These are phyloP conservation scores for Gliomastix tumulicola DNA, from an alignment of 2,329 filamentous ascomycete genomes.

Conservation along the genomic window DNA sequence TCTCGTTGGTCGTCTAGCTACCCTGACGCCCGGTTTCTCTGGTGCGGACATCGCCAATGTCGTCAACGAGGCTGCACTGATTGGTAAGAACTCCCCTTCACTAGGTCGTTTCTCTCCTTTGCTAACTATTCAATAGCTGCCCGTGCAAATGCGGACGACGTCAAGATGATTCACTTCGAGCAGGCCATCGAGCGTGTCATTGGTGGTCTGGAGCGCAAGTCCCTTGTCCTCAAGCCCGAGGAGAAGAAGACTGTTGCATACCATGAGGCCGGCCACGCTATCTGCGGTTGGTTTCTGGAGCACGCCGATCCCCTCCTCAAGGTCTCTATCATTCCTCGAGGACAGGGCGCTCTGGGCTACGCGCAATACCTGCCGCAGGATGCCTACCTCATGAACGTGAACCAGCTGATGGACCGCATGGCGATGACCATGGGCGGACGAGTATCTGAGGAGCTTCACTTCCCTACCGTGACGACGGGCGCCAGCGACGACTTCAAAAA, in stretches of 20 bases:
- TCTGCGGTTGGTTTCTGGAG: conserved; percentile 97
- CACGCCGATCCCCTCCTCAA: conserved; percentile 96
- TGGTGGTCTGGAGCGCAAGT: conserved; percentile 95
- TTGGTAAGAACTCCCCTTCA: conserved; percentile 55
- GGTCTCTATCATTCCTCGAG: conserved; percentile 96
- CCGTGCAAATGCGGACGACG: conserved; percentile 69
- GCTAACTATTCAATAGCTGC: conserved; percentile 55
- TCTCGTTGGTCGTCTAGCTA: conserved; percentile 80
- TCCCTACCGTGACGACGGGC: conserved; percentile 90
- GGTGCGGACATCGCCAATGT: conserved; percentile 98
- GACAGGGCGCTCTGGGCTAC: conserved; percentile 88
- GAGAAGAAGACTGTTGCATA: conserved; percentile 97
- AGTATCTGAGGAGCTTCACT: conserved; percentile 93
- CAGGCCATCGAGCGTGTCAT: conserved; percentile 96
- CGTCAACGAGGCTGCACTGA: conserved; percentile 93
- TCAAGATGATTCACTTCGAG: conserved; percentile 89
- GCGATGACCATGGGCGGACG: conserved; percentile 97
- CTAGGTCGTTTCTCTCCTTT: neutral
- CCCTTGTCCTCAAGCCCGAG: conserved; percentile 81
- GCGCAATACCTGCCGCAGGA: conserved; percentile 95
- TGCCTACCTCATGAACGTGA: conserved; percentile 90
- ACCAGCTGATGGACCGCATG: conserved; percentile 98
- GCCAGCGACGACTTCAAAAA: conserved; percentile 98
- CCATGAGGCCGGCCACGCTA: conserved; percentile 95
- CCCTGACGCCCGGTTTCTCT: conserved; percentile 91